Evolutionary conservation across 1,139 yeast species (phyloP).

Genomic region (Yarrowia galli): DNA sequence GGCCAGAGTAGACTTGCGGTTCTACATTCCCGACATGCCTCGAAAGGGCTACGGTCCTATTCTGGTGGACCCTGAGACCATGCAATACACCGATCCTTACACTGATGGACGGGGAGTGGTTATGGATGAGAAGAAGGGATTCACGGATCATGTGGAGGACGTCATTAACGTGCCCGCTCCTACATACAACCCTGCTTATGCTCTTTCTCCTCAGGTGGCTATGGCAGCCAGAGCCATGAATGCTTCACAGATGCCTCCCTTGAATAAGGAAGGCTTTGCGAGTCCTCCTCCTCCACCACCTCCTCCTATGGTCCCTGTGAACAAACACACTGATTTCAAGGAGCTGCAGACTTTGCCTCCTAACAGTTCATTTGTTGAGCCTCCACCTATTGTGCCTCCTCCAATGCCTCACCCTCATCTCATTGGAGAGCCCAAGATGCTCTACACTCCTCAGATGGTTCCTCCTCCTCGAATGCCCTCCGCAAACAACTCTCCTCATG

Average conservation of each 20-base stretch:
- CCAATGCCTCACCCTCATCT: conserved; percentile 13
- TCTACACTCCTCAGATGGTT: conserved; percentile 23
- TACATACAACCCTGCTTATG: conserved; percentile 8
- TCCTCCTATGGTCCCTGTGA: conserved; percentile 8
- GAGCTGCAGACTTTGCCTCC: conserved; percentile 9
- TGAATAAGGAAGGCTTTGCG: background rate
- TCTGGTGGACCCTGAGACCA: conserved; percentile 15
- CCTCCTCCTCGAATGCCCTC: conserved; percentile 26
- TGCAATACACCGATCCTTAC: conserved; percentile 25
- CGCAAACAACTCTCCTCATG: background rate
- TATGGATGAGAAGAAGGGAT: conserved; percentile 17
- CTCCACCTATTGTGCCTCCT: conserved; percentile 22
- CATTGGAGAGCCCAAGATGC: conserved; percentile 15
- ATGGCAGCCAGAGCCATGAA: conserved; percentile 17
- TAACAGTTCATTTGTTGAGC: conserved; percentile 12
- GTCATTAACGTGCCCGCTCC: conserved; percentile 12
- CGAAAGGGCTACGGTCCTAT: conserved; percentile 27
- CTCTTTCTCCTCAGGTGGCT: conserved; percentile 27
- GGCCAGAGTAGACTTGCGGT: conserved; percentile 74
- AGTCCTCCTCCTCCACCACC: no score
- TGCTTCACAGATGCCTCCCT: background rate
- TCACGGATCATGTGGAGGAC: conserved; percentile 15
- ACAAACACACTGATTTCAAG: conserved; percentile 15
- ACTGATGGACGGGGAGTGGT: conserved; percentile 2
- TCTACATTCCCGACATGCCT: conserved; percentile 70